Evolutionary conservation across 2,329 filamentous ascomycete species (phyloP), one percentile per base, ranked within the genome.

Genomic region (Penicillium sp.): DNA sequence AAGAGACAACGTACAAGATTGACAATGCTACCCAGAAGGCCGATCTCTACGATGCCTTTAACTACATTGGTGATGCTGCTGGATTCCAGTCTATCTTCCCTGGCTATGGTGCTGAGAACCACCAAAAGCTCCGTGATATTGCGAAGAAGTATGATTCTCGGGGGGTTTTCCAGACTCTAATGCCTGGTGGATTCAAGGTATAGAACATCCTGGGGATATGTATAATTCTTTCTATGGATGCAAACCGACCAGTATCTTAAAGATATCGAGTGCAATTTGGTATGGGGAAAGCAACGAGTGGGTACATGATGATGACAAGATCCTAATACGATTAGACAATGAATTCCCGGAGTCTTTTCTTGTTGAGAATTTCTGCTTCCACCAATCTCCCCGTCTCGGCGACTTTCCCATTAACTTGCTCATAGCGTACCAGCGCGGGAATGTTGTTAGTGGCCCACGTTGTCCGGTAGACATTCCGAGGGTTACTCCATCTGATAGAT

Each of bases 141-240:
- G 71, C 74, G 13, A 47, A 65, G 50, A 73, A 72, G 60, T 77
- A 75, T 59, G 76, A 78, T 58, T 74, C 72, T 2, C 31, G 65
- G 1, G 68, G 68, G 6, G 65, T 77, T 7, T 78, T 76, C 51
- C 75, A 78, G 67, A 69, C 56, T 13, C 55, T 71, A 38, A 70
- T 74, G 62, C 73, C 70, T 3, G 73, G 74, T 23, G 75, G 75
- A 10, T 77, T 76, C 55, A 78, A 76, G 69, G 66, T 77, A 7
- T 70, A 63, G 12, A 12, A 23, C 21, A 23, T 41, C 38, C 19
- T 41, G 10, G 6, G 10, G 38, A 37, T 21, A 5, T 41, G 2
- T 15, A 21, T 41, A 19, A 7, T n/a, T 21, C 19, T 33, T 13
- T 6, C 9, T 8, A n/a, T n/a, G 35, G 35, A 37, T n/a, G 15